Conservation (phyloP, 768 basidiomycete species). For the Agrocybe pediades region DNA sequence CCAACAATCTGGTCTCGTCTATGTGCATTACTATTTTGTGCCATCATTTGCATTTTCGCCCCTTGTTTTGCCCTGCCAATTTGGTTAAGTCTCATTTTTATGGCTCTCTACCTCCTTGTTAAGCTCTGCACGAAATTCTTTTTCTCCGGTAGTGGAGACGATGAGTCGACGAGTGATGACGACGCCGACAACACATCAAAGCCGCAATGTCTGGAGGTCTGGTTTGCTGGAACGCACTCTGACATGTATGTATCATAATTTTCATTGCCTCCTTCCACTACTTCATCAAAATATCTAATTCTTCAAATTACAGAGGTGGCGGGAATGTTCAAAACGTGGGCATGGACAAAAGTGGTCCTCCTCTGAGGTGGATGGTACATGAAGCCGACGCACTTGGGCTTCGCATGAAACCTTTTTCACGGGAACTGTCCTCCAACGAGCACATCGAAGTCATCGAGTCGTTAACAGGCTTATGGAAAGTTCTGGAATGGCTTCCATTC, state of each 20-base stretch:
- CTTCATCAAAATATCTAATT: neutral
- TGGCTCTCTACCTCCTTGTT: too few relatives aligned
- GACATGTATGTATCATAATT: conserved; percentile 16
- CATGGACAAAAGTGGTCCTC: conserved; percentile 19
- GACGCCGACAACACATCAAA: neutral
- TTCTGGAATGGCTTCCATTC: conserved; percentile 15
- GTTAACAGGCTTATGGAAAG: conserved; percentile 16
- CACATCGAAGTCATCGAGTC: conserved; percentile 20
- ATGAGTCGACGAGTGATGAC: neutral
- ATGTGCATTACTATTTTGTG: neutral
- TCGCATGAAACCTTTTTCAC: conserved; percentile 7
- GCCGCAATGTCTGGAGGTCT: conserved; percentile 32
- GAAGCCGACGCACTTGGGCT: conserved; percentile 21
- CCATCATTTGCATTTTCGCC: too few relatives aligned
- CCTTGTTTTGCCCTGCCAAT: too few relatives aligned
- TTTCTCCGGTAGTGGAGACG: neutral
- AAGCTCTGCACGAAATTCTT: too few relatives aligned
- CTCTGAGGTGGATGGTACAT: conserved; percentile 25
- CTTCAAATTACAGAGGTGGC: conserved; percentile 12
- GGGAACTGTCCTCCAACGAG: conserved; percentile 6
- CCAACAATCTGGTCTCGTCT: too few relatives aligned
- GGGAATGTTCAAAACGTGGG: conserved; percentile 18
- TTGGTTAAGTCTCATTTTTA: too few relatives aligned
- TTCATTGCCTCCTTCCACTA: neutral
- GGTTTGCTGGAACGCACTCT: conserved; percentile 26